Conservation (phyloP, 2,329 filamentous ascomycete genomes). For the Beauveria pseudobassiana region DNA sequence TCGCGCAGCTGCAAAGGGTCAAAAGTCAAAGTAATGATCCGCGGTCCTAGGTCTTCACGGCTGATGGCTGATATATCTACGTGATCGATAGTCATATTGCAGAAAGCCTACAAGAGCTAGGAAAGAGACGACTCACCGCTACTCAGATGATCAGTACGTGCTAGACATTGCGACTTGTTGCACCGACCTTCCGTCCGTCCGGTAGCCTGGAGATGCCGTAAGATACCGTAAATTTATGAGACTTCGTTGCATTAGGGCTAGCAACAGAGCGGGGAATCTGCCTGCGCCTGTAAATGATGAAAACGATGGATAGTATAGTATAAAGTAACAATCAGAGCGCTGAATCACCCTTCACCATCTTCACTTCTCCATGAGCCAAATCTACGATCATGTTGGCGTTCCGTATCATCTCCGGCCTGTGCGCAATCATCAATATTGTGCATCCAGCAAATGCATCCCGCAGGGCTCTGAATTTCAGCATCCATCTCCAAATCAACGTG, state of each 20-base stretch:
- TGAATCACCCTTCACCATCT: neutral
- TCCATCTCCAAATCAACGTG: slow-evolving; percentile 14
- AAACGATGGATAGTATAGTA: too few relatives aligned
- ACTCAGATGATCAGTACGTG: neutral
- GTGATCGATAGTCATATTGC: neutral
- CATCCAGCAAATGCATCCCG: slow-evolving; percentile 11
- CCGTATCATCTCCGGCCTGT: slow-evolving; percentile 11
- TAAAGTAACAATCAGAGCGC: too few relatives aligned
- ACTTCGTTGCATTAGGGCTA: too few relatives aligned
- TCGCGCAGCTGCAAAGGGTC: neutral
- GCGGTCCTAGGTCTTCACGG: neutral
- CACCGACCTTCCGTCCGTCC: neutral
- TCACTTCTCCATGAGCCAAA: neutral
- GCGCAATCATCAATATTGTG: slow-evolving; percentile 12
- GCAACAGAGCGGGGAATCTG: too few relatives aligned
- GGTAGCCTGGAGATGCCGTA: too few relatives aligned
- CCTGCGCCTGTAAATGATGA: too few relatives aligned
- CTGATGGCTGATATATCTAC: neutral
- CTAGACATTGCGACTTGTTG: neutral
- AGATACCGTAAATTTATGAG: too few relatives aligned
- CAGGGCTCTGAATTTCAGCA: slow-evolving; percentile 5
- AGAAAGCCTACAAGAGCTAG: neutral
- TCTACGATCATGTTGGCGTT: neutral
- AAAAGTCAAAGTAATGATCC: neutral
- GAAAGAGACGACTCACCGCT: neutral